phyloP scores from a whole-genome alignment of 345 rosid species.

The Aethionema arabicum region DNA sequence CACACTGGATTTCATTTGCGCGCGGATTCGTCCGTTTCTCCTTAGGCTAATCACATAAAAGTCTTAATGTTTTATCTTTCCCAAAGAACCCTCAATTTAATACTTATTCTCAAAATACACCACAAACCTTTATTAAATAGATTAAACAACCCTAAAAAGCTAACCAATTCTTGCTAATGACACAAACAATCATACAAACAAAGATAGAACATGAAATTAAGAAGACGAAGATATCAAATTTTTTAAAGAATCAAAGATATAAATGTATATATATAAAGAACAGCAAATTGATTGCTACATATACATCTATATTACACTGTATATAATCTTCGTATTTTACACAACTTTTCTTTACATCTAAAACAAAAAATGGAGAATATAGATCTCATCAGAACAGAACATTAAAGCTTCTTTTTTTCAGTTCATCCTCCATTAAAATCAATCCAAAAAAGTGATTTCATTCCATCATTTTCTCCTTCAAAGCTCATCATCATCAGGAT shows the following conservation, averaged over 20 bases:
- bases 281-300: slow-evolving; percentile 21
- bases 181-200: background rate
- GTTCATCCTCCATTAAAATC: background rate
- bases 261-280: slow-evolving; percentile 3
- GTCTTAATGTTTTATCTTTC: background rate
- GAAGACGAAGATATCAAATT: background rate
- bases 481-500: slow-evolving; percentile 20
- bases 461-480: background rate
- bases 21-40: slow-evolving; percentile 20
- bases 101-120: background rate
- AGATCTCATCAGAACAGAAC: slow-evolving; percentile 28
- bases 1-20: slow-evolving; percentile 27
- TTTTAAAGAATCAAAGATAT: background rate
- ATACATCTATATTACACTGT: background rate
- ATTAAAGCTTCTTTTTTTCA: slow-evolving; percentile 9
- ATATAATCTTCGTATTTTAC: slow-evolving; percentile 24
- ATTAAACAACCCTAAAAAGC: background rate
- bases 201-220: background rate
- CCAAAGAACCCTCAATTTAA: no score
- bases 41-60: no score
- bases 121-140: background rate
- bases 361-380: slow-evolving; percentile 7
- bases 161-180: background rate
- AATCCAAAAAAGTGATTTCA: background rate
- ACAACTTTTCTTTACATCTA: slow-evolving; percentile 17